Conservation (phyloP, 2,329 filamentous ascomycete genomes). For the Ophiostoma populinum region DNA sequence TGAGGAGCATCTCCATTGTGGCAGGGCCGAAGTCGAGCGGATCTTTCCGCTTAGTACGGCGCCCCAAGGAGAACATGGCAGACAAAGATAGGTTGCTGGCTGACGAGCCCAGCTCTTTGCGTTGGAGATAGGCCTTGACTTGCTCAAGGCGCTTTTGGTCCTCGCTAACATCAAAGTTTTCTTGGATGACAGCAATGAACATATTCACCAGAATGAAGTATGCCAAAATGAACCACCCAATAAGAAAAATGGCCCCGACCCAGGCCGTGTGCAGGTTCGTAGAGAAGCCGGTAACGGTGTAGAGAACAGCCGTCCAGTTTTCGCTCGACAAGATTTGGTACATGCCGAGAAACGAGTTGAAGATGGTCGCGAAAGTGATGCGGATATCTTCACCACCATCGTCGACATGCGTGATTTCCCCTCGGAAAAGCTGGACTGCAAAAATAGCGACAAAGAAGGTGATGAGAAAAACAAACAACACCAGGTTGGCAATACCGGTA, state of each 20-base stretch:
- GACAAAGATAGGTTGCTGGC: slow-evolving; percentile 60
- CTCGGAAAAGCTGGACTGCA: slow-evolving; percentile 80
- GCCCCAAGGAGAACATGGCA: slow-evolving; percentile 47
- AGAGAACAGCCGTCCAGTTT: slow-evolving; percentile 83
- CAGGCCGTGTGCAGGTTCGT: slow-evolving; percentile 55
- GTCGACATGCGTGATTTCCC: slow-evolving; percentile 55
- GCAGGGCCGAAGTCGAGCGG: slow-evolving; percentile 83
- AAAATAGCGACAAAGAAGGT: slow-evolving; percentile 91
- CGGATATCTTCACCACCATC: slow-evolving; percentile 42
- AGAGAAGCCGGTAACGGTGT: slow-evolving; percentile 58
- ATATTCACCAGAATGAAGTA: slow-evolving; percentile 97
- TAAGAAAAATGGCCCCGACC: slow-evolving; percentile 81
- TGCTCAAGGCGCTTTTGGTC: slow-evolving; percentile 96
- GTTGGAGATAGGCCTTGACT: slow-evolving; percentile 83
- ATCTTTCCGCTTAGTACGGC: slow-evolving; percentile 48
- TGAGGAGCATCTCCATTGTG: slow-evolving; percentile 88
- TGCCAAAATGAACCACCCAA: slow-evolving; percentile 87
- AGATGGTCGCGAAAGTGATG: slow-evolving; percentile 77
- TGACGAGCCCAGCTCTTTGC: slow-evolving; percentile 65
- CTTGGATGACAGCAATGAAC: slow-evolving; percentile 99
- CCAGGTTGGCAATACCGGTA: slow-evolving; percentile 79
- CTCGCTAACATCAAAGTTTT: slow-evolving; percentile 97
- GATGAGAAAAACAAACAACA: slow-evolving; percentile 90
- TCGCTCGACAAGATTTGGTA: slow-evolving; percentile 94
- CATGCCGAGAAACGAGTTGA: slow-evolving; percentile 93